Base-by-base conservation (phyloP, 2,329 filamentous ascomycete genomes). In the Phaeosphaeria sp. region DNA sequence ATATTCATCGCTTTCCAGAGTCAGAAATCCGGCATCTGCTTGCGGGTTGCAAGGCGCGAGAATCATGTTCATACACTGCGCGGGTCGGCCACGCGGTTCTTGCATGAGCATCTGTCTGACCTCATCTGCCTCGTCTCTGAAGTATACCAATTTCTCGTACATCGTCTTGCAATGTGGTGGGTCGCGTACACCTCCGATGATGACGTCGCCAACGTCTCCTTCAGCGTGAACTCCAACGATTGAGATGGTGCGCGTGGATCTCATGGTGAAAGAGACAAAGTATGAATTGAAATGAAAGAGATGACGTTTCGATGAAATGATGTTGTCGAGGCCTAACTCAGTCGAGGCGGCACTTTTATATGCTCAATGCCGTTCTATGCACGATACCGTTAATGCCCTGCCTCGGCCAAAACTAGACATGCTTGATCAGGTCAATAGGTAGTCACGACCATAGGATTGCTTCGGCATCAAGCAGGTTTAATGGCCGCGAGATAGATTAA, bases 1-100 rank as follows among this genome's bases (percentile, higher is more conserved):
- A 68, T 80, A 83, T 51, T 82, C 78, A 20, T 81, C 79, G 54
- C 74, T 77, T 60, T 81, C 80, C 77, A 83, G 79, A 42, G 74
- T 36, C 11, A 36, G 11, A 13, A 36, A 36, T 13, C 30, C 30
- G 15, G 30, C 30, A 36, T 36, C 30, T 6, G 30, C 30, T 36
- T 36, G 8, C 15, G 11, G 30, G 15, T 36, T 36, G 30, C 30
- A 36, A 3, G 30, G 30, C 6, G 30, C 30, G 8, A 36, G 30
- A 13, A 36, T 36, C 30, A 36, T 36, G 30, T 36, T 36, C 30
- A 36, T 36, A 13, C 30, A 36, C 30, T 36, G 30, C 6, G 30
- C 30, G 11, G 30, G 30, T 36, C 30, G 30, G 6, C 30, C 30
- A 36, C 30, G 30, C 15, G 30, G 30, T 36, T 36, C 30, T 13